Evolutionary conservation across 805 yeast genomes (phyloP).

Genomic region (Monosporozyma unispora): DNA sequence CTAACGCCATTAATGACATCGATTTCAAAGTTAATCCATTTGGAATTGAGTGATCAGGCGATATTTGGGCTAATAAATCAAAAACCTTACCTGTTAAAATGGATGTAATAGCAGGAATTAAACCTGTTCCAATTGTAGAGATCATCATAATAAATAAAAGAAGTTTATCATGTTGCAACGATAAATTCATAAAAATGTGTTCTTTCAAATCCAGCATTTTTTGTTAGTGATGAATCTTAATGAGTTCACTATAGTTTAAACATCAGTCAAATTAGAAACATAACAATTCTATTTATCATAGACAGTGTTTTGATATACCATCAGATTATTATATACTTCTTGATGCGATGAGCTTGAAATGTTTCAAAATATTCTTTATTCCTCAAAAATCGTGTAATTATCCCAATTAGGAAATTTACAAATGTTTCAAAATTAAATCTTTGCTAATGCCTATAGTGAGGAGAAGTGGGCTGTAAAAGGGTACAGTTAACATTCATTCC

Average conservation of each 20-base stretch:
- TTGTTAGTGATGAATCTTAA: too few species aligned
- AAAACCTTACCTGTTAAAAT: slow-evolving; percentile 62
- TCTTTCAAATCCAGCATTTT: background rate
- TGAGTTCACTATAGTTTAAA: too few species aligned
- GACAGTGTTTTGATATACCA: background rate
- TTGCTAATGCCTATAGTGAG: background rate
- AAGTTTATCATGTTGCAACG: slow-evolving; percentile 16
- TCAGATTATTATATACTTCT: background rate
- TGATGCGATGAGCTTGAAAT: background rate
- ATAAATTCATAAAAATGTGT: slow-evolving; percentile 19
- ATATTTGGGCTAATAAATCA: slow-evolving; percentile 28
- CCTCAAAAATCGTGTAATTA: slow-evolving; percentile 9
- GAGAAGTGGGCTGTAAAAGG: background rate
- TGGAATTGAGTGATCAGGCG: slow-evolving; percentile 38
- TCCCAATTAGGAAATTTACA: slow-evolving; percentile 10
- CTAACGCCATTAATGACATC: slow-evolving; percentile 38
- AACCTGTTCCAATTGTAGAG: slow-evolving; percentile 43
- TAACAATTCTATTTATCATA: background rate
- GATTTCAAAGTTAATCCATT: slow-evolving; percentile 32
- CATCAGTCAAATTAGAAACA: background rate
- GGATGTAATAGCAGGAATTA: slow-evolving; percentile 52
- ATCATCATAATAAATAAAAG: slow-evolving; percentile 25
- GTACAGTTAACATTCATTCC: too few species aligned
- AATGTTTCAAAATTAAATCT: background rate
- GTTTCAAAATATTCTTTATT: background rate